Evolutionary conservation across 164 flowering plant genomes (phyloP).

Genomic region (Litsea cubeba): DNA sequence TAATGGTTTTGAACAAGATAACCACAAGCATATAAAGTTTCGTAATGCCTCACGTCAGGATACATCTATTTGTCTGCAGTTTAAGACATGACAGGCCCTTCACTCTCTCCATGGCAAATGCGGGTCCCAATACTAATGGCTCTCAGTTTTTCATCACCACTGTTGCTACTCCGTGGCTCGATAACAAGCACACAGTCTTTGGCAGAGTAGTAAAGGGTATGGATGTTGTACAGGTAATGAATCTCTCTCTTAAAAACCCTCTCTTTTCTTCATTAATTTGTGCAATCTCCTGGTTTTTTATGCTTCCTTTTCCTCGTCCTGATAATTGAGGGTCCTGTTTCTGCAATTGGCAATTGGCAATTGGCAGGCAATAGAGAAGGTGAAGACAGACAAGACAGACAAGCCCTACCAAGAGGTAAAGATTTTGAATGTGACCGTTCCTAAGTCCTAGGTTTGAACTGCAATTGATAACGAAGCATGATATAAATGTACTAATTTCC

Average conservation of each 20-base stretch:
- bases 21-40: not conserved
- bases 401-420: constrained; percentile 93
- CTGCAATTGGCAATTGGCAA: constrained; percentile 1
- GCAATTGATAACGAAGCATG: too few species aligned
- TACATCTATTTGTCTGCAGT: constrained; percentile 38
- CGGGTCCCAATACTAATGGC: constrained; percentile 94
- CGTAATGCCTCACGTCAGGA: not conserved
- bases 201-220: constrained; percentile 95
- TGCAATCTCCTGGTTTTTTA: not conserved
- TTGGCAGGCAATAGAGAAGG: constrained; percentile 86
- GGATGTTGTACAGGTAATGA: constrained; percentile 97
- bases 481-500: too few species aligned
- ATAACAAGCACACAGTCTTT: constrained; percentile 95
- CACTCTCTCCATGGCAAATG: constrained; percentile 98
- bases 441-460: constrained; percentile 40
- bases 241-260: not conserved
- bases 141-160: constrained; percentile 98
- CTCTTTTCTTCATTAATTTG: not conserved
- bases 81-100: constrained; percentile 97
- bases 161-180: constrained; percentile 98
- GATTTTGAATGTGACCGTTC: constrained; percentile 89
- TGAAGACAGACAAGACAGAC: constrained; percentile 86
- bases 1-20: not conserved
- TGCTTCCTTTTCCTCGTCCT: not conserved
- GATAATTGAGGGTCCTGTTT: not conserved